Base-by-base conservation (phyloP, 2,329 filamentous ascomycete species). In the Corynespora cassiicola region DNA sequence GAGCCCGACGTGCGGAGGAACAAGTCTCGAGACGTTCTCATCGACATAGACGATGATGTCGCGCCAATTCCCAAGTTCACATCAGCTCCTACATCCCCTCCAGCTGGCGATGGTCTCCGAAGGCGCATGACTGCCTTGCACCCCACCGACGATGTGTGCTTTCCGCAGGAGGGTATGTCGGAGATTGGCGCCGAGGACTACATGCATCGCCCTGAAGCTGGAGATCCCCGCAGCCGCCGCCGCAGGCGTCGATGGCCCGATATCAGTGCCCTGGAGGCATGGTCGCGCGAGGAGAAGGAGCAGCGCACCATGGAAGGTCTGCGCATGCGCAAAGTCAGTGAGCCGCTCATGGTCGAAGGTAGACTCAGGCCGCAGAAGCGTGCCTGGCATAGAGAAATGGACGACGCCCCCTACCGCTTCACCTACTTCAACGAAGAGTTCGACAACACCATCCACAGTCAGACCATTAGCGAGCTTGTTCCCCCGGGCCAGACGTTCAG, bases 351-450 rank as follows among this genome's bases (percentile, higher is more conserved):
- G 53, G 86, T 99, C 42, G 92, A 92, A 43, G 94, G 94, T 1
- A 82, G 94, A 36, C 73, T 99, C 28, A 84, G 94, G 5, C 90
- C 91, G 9, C 83, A 88, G 24, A 74, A 71, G 55, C 84, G 87
- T 53, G 81, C 81, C 10, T 99, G 92, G 92, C 92, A 90, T 65
- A 82, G 87, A 24, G 84, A 88, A 36, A 88, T 94, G 49, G 91
- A 96, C 45, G 92, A 96, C 50, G 84, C 86, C 0, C 94, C 94
- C 0, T 97, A 95, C 66, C 82, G 94, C 17, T 99, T 96, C 66
- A 97, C 94, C 0, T 99, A 99, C 68, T 99, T 99, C 77, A 97
- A 97, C 67, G 94, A 97, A 64, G 90, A 96, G 48, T 90, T 97
- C 39, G 87, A 90, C 58, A 95, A 88, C 66, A 99, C 94, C 0